These are phyloP conservation scores for Xylaria longipes DNA, from an alignment of 495 filamentous ascomycete genomes.

Conservation along the genomic window DNA sequence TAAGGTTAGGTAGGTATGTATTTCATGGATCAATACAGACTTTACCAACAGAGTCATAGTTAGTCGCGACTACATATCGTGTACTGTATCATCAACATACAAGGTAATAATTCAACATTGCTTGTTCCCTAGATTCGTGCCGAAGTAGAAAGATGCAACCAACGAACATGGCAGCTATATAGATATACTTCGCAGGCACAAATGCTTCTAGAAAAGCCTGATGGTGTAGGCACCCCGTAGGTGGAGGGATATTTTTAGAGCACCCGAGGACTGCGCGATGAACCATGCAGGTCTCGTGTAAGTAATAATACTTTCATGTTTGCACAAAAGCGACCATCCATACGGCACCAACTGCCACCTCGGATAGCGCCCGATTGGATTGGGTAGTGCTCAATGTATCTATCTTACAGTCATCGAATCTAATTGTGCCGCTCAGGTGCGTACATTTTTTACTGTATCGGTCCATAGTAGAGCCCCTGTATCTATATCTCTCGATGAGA, in stretches of 20 bases:
- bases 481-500: neutral
- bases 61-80: neutral
- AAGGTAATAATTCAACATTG: no score
- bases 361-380: neutral
- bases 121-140: neutral
- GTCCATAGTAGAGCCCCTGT: neutral
- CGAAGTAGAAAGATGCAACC: neutral
- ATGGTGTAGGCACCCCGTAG: neutral
- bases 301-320: neutral
- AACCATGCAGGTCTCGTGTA: slow-evolving; percentile 12
- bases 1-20: no score
- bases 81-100: neutral
- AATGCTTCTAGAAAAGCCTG: neutral
- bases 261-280: neutral
- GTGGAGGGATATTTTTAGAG: slow-evolving; percentile 11
- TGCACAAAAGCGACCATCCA: slow-evolving; percentile 1
- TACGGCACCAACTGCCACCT: neutral
- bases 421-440: slow-evolving; percentile 8
- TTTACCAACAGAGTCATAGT: neutral
- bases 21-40: neutral
- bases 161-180: neutral
- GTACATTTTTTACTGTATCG: slow-evolving; percentile 1
- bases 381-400: neutral
- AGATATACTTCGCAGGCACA: neutral
- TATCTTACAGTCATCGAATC: slow-evolving; percentile 10